Base-by-base conservation (phyloP, 257 asterid genomes). In the Schizonepeta tenuifolia region DNA sequence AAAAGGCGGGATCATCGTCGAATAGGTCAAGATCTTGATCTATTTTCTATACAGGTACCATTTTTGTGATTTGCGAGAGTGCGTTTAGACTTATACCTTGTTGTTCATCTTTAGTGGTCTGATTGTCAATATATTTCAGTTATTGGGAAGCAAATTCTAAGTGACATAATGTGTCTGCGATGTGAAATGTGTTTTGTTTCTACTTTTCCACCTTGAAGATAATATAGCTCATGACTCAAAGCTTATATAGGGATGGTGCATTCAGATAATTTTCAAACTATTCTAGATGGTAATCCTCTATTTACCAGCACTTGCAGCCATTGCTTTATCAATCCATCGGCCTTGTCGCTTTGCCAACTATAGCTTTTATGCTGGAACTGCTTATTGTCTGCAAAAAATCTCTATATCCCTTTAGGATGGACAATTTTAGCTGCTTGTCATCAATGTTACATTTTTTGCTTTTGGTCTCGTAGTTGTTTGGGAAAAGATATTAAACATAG, bases 1-100 rank as follows among this genome's bases (percentile, higher is more conserved):
- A 94, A 88, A 78, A 96, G 99, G 74, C 86, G 97, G 71, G 97
- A 94, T 79, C 99, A 94, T 78, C 90, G 97, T 15, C 88, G 95
- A 62, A 83, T 94, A 75, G 99, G 97, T 77, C 99, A 85, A 76
- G 97, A 94, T 82, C 99, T 94, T 70, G 99, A 94, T 86, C 89
- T 94, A 60, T 94, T 91, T 69, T 94, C 97, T 72, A 89, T 94
- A 77, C 99, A 94, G 96, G 99, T 87, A 77, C 53, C 60, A 28
- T 73, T 35, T 18, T 61, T 68, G 26, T 70, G 44, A 49, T 75
- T 66, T 73, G 57, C 49, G 53, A 62, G 69, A 69, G 28, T 43
- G 49, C 64, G 9, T 49, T 20, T 68, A 8, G 36, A 24, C 54
- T 57, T 44, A n/a, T 60, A 0, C 22, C 57, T 54, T 59, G 31